Percentiles rank a stretch among this genome's conserved stretches.
These are phyloP conservation scores for Phytophthora litchii DNA, from an alignment of 352 stramenopile species.

Conservation along the genomic window DNA sequence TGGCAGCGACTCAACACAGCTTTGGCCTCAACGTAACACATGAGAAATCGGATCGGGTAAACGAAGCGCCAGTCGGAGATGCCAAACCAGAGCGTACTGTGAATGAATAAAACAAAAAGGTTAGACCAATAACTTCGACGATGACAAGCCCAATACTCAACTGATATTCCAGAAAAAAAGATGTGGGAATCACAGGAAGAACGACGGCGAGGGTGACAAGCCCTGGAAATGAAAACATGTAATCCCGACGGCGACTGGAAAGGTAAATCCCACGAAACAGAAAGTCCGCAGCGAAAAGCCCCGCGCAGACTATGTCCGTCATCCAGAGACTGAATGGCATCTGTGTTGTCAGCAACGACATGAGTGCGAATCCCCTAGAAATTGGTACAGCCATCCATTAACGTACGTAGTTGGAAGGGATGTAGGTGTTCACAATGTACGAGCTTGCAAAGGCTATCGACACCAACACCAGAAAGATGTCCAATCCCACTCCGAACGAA, in stretches of 20 bases:
- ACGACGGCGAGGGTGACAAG: slow-evolving; percentile 72
- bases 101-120: neutral
- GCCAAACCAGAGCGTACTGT: slow-evolving; percentile 77
- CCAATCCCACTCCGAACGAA: slow-evolving; percentile 31
- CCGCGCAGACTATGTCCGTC: slow-evolving; percentile 66
- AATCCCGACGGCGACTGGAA: slow-evolving; percentile 67
- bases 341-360: slow-evolving; percentile 23
- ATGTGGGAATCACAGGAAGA: slow-evolving; percentile 70
- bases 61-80: slow-evolving; percentile 78
- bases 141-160: slow-evolving; percentile 37
- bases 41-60: slow-evolving; percentile 80
- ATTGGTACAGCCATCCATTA: neutral
- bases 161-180: slow-evolving; percentile 73
- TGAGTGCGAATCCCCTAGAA: neutral
- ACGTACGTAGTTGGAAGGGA: slow-evolving; percentile 53
- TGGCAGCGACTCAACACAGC: slow-evolving; percentile 81
- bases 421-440: slow-evolving; percentile 83
- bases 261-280: slow-evolving; percentile 78
- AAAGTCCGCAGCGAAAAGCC: slow-evolving; percentile 65
- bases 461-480: slow-evolving; percentile 35
- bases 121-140: neutral
- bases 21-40: slow-evolving; percentile 79
- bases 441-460: slow-evolving; percentile 61
- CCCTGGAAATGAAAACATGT: slow-evolving; percentile 61
- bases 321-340: slow-evolving; percentile 68